phyloP scores from a whole-genome alignment of 2,329 filamentous ascomycete species.

The Pseudopyrenochaeta lycopersici region DNA sequence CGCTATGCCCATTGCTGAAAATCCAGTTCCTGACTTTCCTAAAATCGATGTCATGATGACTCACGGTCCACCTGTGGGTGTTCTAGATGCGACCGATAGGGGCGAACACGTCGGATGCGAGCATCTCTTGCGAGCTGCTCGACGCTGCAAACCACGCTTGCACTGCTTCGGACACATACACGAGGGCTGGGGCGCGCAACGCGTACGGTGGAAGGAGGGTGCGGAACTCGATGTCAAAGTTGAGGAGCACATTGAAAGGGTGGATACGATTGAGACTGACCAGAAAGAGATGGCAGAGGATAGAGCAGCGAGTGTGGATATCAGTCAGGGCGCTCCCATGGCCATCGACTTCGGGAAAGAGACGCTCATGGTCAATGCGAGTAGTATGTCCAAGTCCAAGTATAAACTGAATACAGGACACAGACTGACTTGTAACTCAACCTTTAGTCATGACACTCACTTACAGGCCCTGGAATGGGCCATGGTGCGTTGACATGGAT shows the following conservation, averaged over 20 bases:
- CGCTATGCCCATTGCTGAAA: constrained; percentile 39
- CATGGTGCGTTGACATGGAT: constrained; percentile 66
- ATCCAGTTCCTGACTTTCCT: constrained; percentile 56
- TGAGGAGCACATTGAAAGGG: constrained; percentile 27
- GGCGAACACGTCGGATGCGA: constrained; percentile 62
- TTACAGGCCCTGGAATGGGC: constrained; percentile 61
- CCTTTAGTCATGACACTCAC: constrained; percentile 55
- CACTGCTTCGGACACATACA: constrained; percentile 73
- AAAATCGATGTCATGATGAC: constrained; percentile 67
- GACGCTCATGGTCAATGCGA: constrained; percentile 67
- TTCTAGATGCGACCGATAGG: constrained; percentile 57
- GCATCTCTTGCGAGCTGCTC: constrained; percentile 61
- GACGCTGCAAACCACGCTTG: constrained; percentile 61
- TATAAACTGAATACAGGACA: no score
- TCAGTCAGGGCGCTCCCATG: constrained; percentile 33
- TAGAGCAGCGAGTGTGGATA: constrained; percentile 41
- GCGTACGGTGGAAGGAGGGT: constrained; percentile 49
- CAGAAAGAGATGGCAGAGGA: constrained; percentile 25
- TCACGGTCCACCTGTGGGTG: constrained; percentile 65
- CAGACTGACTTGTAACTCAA: no score
- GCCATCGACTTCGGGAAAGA: constrained; percentile 57
- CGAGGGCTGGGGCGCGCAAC: constrained; percentile 55
- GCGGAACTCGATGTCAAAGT: constrained; percentile 24
- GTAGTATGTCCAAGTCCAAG: constrained; percentile 34
- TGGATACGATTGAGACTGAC: constrained; percentile 26